A percentile compares a stretch with the other conserved stretches of the same genome.
phyloP scores from a whole-genome alignment of 495 filamentous ascomycete genomes.

The Podospora comata region DNA sequence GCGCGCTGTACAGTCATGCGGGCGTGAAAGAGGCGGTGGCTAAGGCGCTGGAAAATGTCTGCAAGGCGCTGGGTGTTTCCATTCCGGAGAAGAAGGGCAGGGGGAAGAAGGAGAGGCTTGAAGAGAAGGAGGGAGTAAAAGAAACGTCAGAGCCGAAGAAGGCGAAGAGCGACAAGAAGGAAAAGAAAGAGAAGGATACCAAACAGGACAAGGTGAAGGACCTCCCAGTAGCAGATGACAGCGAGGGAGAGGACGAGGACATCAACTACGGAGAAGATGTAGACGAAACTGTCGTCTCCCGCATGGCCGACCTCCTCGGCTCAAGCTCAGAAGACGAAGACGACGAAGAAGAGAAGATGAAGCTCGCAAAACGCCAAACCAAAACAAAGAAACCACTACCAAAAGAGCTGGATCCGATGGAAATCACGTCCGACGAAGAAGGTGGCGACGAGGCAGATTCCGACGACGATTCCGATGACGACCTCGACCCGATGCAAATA shows the following conservation, averaged over 20 bases:
- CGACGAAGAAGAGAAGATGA: slow-evolving; percentile 15
- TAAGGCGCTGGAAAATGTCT: slow-evolving; percentile 60
- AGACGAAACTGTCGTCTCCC: slow-evolving; percentile 19
- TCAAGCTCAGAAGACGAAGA: slow-evolving; percentile 21
- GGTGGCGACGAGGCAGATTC: slow-evolving; percentile 14
- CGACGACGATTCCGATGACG: slow-evolving; percentile 8
- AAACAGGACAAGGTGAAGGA: slow-evolving; percentile 18
- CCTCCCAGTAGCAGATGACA: slow-evolving; percentile 1
- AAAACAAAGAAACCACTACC: slow-evolving; percentile 11
- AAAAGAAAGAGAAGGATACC: slow-evolving; percentile 16
- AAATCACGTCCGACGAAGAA: slow-evolving; percentile 28
- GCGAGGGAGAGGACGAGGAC: slow-evolving; percentile 9
- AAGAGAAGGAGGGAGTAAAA: slow-evolving; percentile 1
- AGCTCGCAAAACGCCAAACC: slow-evolving; percentile 15
- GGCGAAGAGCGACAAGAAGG: slow-evolving; percentile 25
- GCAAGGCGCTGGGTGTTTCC: slow-evolving; percentile 57
- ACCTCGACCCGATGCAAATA: slow-evolving; percentile 22
- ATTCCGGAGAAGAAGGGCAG: slow-evolving; percentile 42
- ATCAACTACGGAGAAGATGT: slow-evolving; percentile 18
- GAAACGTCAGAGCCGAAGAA: slow-evolving; percentile 14
- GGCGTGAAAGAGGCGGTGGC: slow-evolving; percentile 67
- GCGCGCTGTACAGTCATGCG: slow-evolving; percentile 72
- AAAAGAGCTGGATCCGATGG: slow-evolving; percentile 26
- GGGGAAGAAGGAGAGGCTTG: slow-evolving; percentile 23
- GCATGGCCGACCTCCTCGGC: slow-evolving; percentile 23